Conservation (phyloP, 2,329 filamentous ascomycete species). For the Talaromyces rugulosus region DNA sequence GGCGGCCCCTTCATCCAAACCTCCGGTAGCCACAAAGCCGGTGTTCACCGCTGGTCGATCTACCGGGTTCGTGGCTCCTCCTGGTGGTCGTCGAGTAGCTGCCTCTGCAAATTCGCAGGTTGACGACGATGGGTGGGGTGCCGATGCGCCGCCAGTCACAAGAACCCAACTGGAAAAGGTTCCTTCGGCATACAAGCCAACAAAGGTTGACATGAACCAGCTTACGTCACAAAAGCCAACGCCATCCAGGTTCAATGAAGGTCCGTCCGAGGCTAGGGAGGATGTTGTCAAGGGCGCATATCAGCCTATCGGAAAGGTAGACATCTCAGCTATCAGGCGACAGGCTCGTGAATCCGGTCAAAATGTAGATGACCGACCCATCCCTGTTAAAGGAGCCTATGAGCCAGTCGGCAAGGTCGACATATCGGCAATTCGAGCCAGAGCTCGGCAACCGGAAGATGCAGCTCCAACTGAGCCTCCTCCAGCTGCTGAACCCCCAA, state of each 20-base stretch:
- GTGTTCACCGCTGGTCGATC: slow-evolving; percentile 76
- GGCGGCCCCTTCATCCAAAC: slow-evolving; percentile 52
- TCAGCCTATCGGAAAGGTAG: slow-evolving; percentile 94
- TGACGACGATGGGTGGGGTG: slow-evolving; percentile 89
- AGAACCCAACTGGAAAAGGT: slow-evolving; percentile 89
- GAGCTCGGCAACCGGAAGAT: slow-evolving; percentile 68
- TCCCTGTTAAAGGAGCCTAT: slow-evolving; percentile 85
- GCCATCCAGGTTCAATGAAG: slow-evolving; percentile 30
- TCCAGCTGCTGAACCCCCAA: slow-evolving; percentile 42
- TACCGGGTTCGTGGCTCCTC: slow-evolving; percentile 59
- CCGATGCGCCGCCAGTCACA: slow-evolving; percentile 86
- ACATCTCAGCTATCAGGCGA: slow-evolving; percentile 84
- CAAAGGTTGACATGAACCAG: slow-evolving; percentile 88
- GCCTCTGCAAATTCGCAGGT: slow-evolving; percentile 49
- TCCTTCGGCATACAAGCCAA: slow-evolving; percentile 86
- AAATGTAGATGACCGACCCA: slow-evolving; percentile 69
- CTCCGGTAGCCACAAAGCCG: slow-evolving; percentile 79
- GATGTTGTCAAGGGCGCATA: slow-evolving; percentile 83
- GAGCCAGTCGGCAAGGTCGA: slow-evolving; percentile 96
- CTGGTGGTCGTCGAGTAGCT: slow-evolving; percentile 55
- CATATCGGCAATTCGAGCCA: slow-evolving; percentile 86
- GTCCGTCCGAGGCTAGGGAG: slow-evolving; percentile 30
- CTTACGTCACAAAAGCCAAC: slow-evolving; percentile 70
- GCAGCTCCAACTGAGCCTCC: slow-evolving; percentile 41
- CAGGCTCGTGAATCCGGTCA: slow-evolving; percentile 60